Base-by-base conservation (phyloP, 352 stramenopile genomes). In the Phytopythium mirpurense region DNA sequence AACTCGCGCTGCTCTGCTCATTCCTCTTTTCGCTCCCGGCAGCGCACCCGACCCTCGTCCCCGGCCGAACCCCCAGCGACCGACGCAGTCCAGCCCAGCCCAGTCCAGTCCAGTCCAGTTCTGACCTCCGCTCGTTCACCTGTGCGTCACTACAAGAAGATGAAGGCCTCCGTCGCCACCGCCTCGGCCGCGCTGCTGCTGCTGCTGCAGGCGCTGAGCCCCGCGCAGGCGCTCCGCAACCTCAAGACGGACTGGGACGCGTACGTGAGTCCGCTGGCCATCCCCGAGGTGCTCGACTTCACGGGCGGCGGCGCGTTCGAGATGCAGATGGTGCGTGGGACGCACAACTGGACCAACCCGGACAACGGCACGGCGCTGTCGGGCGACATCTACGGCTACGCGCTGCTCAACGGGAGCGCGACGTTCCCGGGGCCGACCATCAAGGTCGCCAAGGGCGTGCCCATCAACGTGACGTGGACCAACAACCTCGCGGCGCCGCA, bases 401-500 rank as follows among this genome's bases (percentile, higher is more conserved):
- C 59, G 23, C 57, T 67, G 24, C 43, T 43, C 41, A 79, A 77
- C 49, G 35, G 52, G 8, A 77, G 67, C 10, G 49, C 67, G 21
- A 77, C 70, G 42, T 74, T 77, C 36, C 70, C 72, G 9, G 72
- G 70, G 3, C 72, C 72, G 26, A 83, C 72, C 5, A 70, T 83
- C 51, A 72, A 78, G 55, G 72, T 81, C 37, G 67, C 69, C 45
- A 56, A 50, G 38, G 64, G 63, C 14, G 63, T 79, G n/a, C 64
- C 67, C 18, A 77, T 81, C 54, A 62, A 56, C 1, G 67, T 83
- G 0, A 72, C 65, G 3, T 83, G 72, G 72, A 77, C 65, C 51
- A 89, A 89, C 43, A 54, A 70, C 47, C 53, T 89, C 5, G 50
- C 59, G 16, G 38, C 45, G 29, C 61, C 63, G 19, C 78, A 89